Base-by-base conservation (phyloP, 768 basidiomycete genomes). In the Porphyrellus cyaneotinctus region DNA sequence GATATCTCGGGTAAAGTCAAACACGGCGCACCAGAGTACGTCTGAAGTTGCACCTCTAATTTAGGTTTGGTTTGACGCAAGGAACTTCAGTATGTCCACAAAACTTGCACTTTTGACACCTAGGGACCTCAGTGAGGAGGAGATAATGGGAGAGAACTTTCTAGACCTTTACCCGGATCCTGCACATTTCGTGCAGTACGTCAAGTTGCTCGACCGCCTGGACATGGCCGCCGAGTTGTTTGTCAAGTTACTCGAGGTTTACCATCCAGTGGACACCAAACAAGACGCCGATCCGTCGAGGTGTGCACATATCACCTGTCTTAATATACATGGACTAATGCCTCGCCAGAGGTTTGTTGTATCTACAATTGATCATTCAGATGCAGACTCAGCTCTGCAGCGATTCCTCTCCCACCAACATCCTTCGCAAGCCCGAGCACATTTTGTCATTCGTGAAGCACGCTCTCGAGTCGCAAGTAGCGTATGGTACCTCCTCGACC, bases 401-500 rank as follows among this genome's bases (percentile, higher is more conserved):
- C 37, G 77, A 78, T 20, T 75, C 78, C 17, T 70, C 75, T 15
- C 74, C 81, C 0, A 75, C 78, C 4, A 83, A 77, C 54, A 80
- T 94, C 28, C 71, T 85, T 32, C 68, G 56, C 48, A 63, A 86
- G 53, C 87, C 90, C 0, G 77, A 78, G 11, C 83, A 94, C 51
- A 78, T 95, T 11, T 67, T 98, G n/a, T 74, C 79, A 3, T 97
- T 97, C 64, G 76, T 97, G 23, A 87, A 86, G 50, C 83, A 91
- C 53, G 87, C 88, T 1, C 71, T 97, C 6, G 81, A 84, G 43
- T 70, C 81, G 6, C 63, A 68, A 17, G 42, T 32, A 15, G 23
- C 43, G 23, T 37, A 15, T 37, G 22, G 26, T 3, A 28, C 51
- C 4, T 14, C 39, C 23, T 30, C 51, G 31, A 28, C 47, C 38